These are phyloP conservation scores for Trichophyton equinum DNA, from an alignment of 2,329 filamentous ascomycete species.

Conservation along the genomic window DNA sequence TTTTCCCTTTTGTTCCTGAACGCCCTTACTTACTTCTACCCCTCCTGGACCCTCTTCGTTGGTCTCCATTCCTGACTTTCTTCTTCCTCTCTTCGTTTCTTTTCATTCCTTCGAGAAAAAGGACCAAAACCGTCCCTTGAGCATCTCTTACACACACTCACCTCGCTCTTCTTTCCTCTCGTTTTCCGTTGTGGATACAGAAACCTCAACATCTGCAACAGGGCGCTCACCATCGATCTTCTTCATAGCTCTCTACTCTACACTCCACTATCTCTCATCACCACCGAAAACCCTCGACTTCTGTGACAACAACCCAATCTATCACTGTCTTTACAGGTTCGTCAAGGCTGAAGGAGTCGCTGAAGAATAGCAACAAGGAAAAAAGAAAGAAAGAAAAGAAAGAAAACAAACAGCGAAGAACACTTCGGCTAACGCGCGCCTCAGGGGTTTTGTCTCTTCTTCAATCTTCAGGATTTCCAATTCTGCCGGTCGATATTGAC, in stretches of 20 bases:
- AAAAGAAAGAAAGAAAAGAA: not conserved
- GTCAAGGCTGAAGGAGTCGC: not conserved
- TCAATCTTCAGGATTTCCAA: not conserved
- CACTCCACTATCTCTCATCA: not conserved
- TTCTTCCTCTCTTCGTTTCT: conserved; percentile 7
- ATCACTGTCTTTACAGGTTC: not conserved
- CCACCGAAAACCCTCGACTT: not conserved
- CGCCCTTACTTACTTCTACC: conserved; percentile 4
- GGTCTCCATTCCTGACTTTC: conserved; percentile 12
- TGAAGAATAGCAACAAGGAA: not conserved
- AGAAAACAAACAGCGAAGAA: not conserved
- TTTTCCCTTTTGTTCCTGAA: conserved; percentile 7
- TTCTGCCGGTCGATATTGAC: not conserved
- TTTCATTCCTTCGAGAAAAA: conserved; percentile 2
- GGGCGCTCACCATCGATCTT: not conserved
- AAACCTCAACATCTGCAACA: not conserved
- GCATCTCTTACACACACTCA: not conserved
- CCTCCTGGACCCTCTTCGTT: conserved; percentile 5
- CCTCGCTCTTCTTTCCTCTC: too few relatives aligned
- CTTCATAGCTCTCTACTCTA: not conserved
- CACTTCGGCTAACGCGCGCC: not conserved
- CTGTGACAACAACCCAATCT: not conserved
- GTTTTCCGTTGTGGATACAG: conserved; percentile 4
- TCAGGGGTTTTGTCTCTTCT: not conserved
- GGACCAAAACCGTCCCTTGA: not conserved